Conservation (phyloP, 306 rosid genomes). For the Prunus mongolica region DNA sequence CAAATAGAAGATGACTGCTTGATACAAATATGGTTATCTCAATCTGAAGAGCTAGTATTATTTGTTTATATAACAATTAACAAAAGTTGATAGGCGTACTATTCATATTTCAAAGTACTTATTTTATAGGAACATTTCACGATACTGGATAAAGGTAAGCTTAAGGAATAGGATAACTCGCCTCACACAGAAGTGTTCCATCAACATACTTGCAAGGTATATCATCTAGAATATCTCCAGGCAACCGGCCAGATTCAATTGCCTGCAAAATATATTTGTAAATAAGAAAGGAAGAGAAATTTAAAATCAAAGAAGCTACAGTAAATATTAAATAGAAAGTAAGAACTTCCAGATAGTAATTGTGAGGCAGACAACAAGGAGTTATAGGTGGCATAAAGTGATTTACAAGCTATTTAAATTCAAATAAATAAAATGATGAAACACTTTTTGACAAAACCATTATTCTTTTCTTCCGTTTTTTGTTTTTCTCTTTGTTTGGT, state of each 20-base stretch:
- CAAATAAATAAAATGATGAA: background rate
- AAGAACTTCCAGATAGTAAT: background rate
- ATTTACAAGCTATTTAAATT: background rate
- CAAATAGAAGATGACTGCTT: background rate
- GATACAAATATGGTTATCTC: background rate
- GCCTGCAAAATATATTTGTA: slow-evolving; percentile 55
- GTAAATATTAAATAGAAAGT: background rate
- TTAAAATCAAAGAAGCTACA: background rate
- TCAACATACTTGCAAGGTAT: slow-evolving; percentile 86
- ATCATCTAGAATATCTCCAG: slow-evolving; percentile 90
- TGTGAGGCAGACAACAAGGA: slow-evolving; percentile 18
- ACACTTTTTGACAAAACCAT: background rate
- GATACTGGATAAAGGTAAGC: slow-evolving; percentile 17
- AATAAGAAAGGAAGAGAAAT: slow-evolving; percentile 15
- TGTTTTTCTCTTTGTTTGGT: background rate
- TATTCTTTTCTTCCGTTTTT: background rate
- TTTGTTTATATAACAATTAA: background rate
- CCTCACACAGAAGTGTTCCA: slow-evolving; percentile 93
- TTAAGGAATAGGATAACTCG: slow-evolving; percentile 33
- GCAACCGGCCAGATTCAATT: slow-evolving; percentile 94
- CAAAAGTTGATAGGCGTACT: background rate
- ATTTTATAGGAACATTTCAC: background rate
- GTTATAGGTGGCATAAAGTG: background rate
- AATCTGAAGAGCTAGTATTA: background rate
- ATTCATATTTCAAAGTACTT: background rate